Conservation (phyloP, 2,329 filamentous ascomycete species). For the Cladosporium sp. region DNA sequence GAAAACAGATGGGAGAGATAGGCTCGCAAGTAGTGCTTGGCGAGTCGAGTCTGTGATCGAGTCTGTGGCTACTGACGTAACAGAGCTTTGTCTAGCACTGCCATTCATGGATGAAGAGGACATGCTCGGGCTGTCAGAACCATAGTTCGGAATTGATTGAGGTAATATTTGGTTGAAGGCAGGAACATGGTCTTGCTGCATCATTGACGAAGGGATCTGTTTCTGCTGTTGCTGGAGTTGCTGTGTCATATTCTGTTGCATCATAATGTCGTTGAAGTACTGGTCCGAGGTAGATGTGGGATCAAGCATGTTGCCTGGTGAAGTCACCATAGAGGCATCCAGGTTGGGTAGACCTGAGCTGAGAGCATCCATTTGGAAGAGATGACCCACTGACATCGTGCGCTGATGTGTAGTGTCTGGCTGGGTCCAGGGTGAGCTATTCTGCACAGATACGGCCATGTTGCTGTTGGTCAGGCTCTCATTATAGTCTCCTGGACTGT, state of each 20-base stretch:
- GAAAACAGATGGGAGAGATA: slow-evolving; percentile 56
- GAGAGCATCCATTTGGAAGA: slow-evolving; percentile 70
- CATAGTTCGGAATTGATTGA: slow-evolving; percentile 55
- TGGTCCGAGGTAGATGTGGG: slow-evolving; percentile 66
- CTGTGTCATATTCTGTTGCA: slow-evolving; percentile 41
- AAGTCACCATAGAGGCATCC: slow-evolving; percentile 67
- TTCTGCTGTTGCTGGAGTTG: slow-evolving; percentile 15
- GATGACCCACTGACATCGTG: slow-evolving; percentile 54
- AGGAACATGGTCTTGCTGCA: slow-evolving; percentile 40
- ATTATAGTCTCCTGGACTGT: slow-evolving; percentile 85
- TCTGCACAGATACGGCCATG: slow-evolving; percentile 22
- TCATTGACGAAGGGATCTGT: slow-evolving; percentile 14
- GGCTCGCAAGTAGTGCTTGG: slow-evolving; percentile 58
- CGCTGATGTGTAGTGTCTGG: slow-evolving; percentile 64
- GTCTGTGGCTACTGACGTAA: slow-evolving; percentile 59
- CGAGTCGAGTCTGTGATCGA: slow-evolving; percentile 64
- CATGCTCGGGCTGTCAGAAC: slow-evolving; percentile 60
- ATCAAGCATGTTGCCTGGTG: slow-evolving; percentile 69
- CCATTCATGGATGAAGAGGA: slow-evolving; percentile 67
- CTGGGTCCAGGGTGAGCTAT: slow-evolving; percentile 57
- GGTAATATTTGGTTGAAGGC: slow-evolving; percentile 54
- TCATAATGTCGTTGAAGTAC: slow-evolving; percentile 68
- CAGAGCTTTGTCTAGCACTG: slow-evolving; percentile 58
- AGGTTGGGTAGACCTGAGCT: slow-evolving; percentile 71
- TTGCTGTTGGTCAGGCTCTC: slow-evolving; percentile 82